Base-by-base conservation (phyloP, 441 rosid genomes). In the Melastoma candidum region DNA sequence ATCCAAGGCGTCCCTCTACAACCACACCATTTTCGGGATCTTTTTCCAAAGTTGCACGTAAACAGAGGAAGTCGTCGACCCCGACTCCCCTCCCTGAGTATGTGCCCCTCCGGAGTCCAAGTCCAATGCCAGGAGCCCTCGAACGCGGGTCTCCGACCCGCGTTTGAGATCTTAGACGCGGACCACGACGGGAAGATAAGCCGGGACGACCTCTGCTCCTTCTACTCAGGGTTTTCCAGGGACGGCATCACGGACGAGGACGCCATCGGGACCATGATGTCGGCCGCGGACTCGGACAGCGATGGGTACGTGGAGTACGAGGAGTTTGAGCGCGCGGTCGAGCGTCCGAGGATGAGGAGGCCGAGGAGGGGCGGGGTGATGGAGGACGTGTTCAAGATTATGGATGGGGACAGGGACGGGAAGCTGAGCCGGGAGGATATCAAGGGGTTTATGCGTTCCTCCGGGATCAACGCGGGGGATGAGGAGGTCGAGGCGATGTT, bases 171-270 rank as follows among this genome's bases (percentile, higher is more conserved):
- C 24, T 68, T 90, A 2, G 97, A 90, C 70, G 74, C 81, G 0
- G 97, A 87, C 74, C 88, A 36, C 44, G 97, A 90, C 50, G 97
- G 97, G 1, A 87, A 77, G 82, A 90, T 90, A 26, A 82, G 97
- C 84, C 58, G 66, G 12, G 87, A 78, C 22, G 97, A 87, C 51
- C 72, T 87, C 51, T 67, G 73, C 3, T 45, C 59, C 54, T 86
- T 86, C 59, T 90, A 77, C 76, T 14, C 68, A 0, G 79, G 76
- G 1, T 44, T 66, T 1, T 48, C 60, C 1, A 56, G 62, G 2
- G 53, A 26, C 1, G 32, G 4, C 2, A 66, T 26, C 10, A 57
- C 54, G n/a, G 63, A 63, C 11, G 82, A 84, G 10, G 92, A 79
- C 11, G 60, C 50, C 36, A 82, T 89, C 43, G 79, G 74, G 17